Percentiles rank a stretch among this genome's conserved stretches.
These are phyloP conservation scores for Dothiorella sarmentorum DNA, from an alignment of 2,329 filamentous ascomycete species.

Conservation along the genomic window DNA sequence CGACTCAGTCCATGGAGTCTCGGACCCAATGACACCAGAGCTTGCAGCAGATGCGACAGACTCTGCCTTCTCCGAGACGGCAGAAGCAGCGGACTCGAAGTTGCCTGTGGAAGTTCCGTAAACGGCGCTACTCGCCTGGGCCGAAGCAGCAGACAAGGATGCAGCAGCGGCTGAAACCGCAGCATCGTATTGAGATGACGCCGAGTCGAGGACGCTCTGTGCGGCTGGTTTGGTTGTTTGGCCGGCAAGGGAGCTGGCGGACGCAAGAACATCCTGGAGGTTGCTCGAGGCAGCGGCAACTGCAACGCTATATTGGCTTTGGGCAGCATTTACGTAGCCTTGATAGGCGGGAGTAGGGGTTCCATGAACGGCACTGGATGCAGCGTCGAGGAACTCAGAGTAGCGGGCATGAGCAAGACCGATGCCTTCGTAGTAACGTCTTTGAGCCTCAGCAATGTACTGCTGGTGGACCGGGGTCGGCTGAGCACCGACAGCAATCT, in stretches of 20 bases:
- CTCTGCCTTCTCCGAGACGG: slow-evolving; percentile 52
- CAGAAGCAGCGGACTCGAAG: slow-evolving; percentile 38
- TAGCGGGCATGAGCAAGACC: slow-evolving; percentile 77
- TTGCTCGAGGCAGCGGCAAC: slow-evolving; percentile 31
- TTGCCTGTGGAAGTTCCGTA: slow-evolving; percentile 43
- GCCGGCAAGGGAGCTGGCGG: slow-evolving; percentile 38
- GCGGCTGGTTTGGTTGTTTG: slow-evolving; percentile 35
- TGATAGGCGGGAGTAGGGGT: slow-evolving; percentile 58
- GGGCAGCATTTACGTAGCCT: slow-evolving; percentile 24
- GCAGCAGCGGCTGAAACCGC: slow-evolving; percentile 45
- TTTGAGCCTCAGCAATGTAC: slow-evolving; percentile 57
- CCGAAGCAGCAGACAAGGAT: slow-evolving; percentile 38
- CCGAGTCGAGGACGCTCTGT: slow-evolving; percentile 41
- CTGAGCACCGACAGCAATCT: slow-evolving; percentile 61
- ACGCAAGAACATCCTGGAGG: slow-evolving; percentile 32
- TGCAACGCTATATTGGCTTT: slow-evolving; percentile 34
- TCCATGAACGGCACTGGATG: slow-evolving; percentile 66
- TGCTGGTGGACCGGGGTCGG: slow-evolving; percentile 55
- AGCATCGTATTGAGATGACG: slow-evolving; percentile 43
- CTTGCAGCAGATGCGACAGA: slow-evolving; percentile 15
- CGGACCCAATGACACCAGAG: slow-evolving; percentile 22
- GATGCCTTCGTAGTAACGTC: slow-evolving; percentile 74
- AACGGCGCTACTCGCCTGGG: slow-evolving; percentile 42
- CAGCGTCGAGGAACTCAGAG: slow-evolving; percentile 68
- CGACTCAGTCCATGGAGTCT: slow-evolving; percentile 21